A percentile compares a stretch with the other conserved stretches of the same genome.
Evolutionary conservation across 2,329 filamentous ascomycete genomes (phyloP).

Genomic region (Calonectria leucothoes): DNA sequence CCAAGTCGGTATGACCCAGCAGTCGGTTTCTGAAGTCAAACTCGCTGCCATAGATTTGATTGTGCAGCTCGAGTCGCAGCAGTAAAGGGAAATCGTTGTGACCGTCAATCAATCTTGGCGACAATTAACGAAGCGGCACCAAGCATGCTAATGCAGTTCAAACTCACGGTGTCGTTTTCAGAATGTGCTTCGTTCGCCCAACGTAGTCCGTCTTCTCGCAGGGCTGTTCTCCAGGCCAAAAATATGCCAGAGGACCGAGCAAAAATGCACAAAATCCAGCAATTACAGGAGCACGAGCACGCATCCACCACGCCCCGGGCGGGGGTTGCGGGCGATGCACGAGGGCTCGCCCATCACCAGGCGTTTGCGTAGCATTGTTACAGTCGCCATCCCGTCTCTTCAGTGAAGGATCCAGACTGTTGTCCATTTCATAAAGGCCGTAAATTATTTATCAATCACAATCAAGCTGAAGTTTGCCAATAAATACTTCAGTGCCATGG

Average conservation of each 20-base stretch:
- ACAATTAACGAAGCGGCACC: not conserved
- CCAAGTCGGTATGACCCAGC: slow-evolving; percentile 22
- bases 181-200: not conserved
- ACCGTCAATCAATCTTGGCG: slow-evolving; percentile 22
- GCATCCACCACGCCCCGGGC: not conserved
- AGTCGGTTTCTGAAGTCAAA: slow-evolving; percentile 10
- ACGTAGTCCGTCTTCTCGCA: not conserved
- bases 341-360: not conserved
- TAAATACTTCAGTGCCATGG: not conserved
- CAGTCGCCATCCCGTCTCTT: not conserved
- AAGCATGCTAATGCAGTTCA: not conserved
- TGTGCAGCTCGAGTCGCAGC: slow-evolving; percentile 28
- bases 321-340: not conserved
- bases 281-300: not conserved
- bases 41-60: slow-evolving; percentile 22
- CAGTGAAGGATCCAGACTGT: not conserved
- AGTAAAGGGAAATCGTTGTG: slow-evolving; percentile 30
- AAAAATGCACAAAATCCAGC: not conserved
- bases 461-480: not conserved
- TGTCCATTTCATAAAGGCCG: too few species aligned
- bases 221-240: not conserved
- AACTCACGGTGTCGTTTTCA: not conserved
- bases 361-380: not conserved
- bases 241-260: not conserved
- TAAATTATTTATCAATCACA: not conserved